phyloP scores from a whole-genome alignment of 768 basidiomycete genomes.

The Dacryopinax spathularia region DNA sequence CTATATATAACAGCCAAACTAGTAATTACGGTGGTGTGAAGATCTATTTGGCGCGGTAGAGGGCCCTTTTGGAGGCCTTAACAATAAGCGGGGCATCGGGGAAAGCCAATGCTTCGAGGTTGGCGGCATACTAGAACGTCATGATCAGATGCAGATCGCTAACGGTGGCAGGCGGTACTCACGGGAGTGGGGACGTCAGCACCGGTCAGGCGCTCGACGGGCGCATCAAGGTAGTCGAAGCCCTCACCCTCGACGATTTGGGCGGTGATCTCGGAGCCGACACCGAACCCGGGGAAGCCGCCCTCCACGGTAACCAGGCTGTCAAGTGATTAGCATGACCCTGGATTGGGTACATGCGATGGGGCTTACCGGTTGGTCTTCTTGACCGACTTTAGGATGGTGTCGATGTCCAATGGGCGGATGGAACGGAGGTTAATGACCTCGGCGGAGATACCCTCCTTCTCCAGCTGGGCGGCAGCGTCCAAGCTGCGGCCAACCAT shows the following conservation, averaged over 20 bases:
- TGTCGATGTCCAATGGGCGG: conserved; percentile 93
- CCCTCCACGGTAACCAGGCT: conserved; percentile 91
- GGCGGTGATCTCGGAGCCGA: conserved; percentile 95
- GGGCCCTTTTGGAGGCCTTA: conserved; percentile 87
- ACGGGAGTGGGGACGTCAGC: conserved; percentile 94
- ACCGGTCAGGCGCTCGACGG: conserved; percentile 93
- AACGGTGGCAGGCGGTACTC: conserved; percentile 19
- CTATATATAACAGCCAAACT: not conserved
- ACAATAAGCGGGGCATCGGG: conserved; percentile 80
- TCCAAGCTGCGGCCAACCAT: conserved; percentile 94
- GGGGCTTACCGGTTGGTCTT: conserved; percentile 80
- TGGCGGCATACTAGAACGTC: conserved; percentile 62
- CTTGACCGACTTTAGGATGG: conserved; percentile 92
- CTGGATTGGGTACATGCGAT: not conserved
- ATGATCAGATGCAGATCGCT: not conserved
- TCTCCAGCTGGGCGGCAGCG: conserved; percentile 81
- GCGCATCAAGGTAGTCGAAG: conserved; percentile 96
- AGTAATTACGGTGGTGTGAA: not conserved
- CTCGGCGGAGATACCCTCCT: conserved; percentile 95
- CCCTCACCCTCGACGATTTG: conserved; percentile 96
- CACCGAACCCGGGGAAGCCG: conserved; percentile 96
- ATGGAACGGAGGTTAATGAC: conserved; percentile 94
- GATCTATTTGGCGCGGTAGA: conserved; percentile 71
- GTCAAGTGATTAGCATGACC: not conserved
- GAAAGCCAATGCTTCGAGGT: conserved; percentile 84